Percentiles rank a stretch among this genome's conserved stretches.
phyloP scores from a whole-genome alignment of 2,329 filamentous ascomycete genomes.

The Gaeumannomyces sp. region DNA sequence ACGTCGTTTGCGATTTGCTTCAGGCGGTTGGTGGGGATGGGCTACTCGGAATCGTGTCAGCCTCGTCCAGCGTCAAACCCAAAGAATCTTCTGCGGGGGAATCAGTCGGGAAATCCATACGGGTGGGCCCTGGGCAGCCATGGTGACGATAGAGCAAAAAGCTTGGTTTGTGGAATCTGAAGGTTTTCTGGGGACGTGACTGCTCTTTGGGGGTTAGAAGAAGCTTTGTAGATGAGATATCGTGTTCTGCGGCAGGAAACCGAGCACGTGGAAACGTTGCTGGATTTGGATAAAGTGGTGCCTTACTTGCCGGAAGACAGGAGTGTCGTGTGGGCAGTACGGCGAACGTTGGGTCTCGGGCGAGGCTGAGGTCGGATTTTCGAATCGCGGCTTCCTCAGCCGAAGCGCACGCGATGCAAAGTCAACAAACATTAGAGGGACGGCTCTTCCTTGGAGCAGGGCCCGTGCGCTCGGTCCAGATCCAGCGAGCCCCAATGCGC shows the following conservation, averaged over 20 bases:
- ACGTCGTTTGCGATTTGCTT: constrained; percentile 84
- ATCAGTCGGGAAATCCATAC: constrained; percentile 7
- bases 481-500: background rate
- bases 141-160: constrained; percentile 7
- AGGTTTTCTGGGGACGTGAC: background rate
- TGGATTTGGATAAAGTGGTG: background rate
- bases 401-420: background rate
- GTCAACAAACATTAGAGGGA: background rate
- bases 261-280: background rate
- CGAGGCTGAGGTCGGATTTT: background rate
- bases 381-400: background rate
- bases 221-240: background rate
- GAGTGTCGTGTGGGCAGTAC: background rate
- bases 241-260: background rate
- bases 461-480: background rate
- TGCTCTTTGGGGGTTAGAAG: background rate
- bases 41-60: constrained; percentile 40
- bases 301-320: background rate
- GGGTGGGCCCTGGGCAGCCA: constrained; percentile 13
- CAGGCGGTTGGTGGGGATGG: constrained; percentile 68
- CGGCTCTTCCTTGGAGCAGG: background rate
- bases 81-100: background rate
- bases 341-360: background rate
- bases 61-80: background rate
- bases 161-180: background rate